These are phyloP conservation scores for Poronia punctata DNA, from an alignment of 495 filamentous ascomycete genomes.

Conservation along the genomic window DNA sequence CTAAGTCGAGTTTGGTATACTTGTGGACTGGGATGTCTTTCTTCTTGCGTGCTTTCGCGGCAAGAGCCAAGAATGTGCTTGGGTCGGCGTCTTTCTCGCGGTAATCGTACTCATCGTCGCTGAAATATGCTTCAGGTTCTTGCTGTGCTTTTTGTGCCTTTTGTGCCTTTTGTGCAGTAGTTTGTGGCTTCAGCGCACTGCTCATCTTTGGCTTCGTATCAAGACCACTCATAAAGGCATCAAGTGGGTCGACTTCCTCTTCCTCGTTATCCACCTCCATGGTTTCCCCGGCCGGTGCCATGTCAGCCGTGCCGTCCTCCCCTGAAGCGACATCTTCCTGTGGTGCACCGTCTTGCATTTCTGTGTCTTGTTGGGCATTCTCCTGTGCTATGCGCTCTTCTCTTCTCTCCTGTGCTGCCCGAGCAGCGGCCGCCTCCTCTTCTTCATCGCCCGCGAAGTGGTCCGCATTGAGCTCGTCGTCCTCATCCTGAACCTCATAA, in stretches of 20 bases:
- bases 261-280: slow-evolving; percentile 46
- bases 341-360: slow-evolving; percentile 33
- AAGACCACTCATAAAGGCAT: slow-evolving; percentile 90
- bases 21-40: slow-evolving; percentile 86
- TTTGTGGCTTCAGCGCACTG: slow-evolving; percentile 11
- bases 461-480: slow-evolving; percentile 69
- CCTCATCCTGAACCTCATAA: slow-evolving; percentile 54
- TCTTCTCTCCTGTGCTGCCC: slow-evolving; percentile 54
- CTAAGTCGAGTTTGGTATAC: slow-evolving; percentile 77
- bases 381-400: slow-evolving; percentile 42
- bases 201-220: slow-evolving; percentile 35
- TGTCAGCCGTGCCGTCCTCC: slow-evolving; percentile 15
- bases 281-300: slow-evolving; percentile 25
- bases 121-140: slow-evolving; percentile 78
- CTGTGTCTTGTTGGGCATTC: slow-evolving; percentile 47
- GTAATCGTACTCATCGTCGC: slow-evolving; percentile 71
- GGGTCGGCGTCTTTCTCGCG: slow-evolving; percentile 72
- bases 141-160: slow-evolving; percentile 30
- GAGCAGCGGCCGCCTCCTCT: slow-evolving; percentile 74
- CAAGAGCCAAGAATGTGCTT: slow-evolving; percentile 72
- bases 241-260: slow-evolving; percentile 84
- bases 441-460: slow-evolving; percentile 77
- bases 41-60: slow-evolving; percentile 83
- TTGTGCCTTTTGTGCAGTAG: slow-evolving; percentile 15
- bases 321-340: slow-evolving; percentile 27